A percentile compares a stretch with the other conserved stretches of the same genome.
Conservation (phyloP, 2,329 filamentous ascomycete species). For the Curvularia lunata region DNA sequence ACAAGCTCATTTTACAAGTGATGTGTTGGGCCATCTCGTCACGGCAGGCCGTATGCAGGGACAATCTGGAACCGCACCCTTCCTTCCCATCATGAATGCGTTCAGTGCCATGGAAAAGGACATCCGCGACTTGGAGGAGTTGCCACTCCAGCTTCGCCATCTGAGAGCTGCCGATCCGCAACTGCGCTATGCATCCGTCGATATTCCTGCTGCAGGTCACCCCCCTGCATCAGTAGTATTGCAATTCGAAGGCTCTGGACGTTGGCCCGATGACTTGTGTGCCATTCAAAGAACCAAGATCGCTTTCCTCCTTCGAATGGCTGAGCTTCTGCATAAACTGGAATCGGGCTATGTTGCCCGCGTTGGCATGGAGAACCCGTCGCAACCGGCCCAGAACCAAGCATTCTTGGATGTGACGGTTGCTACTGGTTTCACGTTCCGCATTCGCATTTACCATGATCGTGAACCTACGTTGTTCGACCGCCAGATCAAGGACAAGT, state of each 20-base stretch:
- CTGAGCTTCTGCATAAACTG: constrained; percentile 70
- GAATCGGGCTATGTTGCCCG: constrained; percentile 68
- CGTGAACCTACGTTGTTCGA: constrained; percentile 82
- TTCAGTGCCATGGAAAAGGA: constrained; percentile 78
- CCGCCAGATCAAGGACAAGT: constrained; percentile 76
- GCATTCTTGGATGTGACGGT: constrained; percentile 84
- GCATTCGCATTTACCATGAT: constrained; percentile 87
- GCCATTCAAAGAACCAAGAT: constrained; percentile 95
- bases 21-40: constrained; percentile 56
- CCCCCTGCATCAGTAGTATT: constrained; percentile 77
- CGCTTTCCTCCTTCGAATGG: constrained; percentile 79
- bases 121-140: constrained; percentile 76
- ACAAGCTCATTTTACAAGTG: constrained; percentile 53
- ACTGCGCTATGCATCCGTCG: constrained; percentile 74
- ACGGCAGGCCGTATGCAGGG: constrained; percentile 43
- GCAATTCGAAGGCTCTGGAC: constrained; percentile 89
- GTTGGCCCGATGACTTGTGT: constrained; percentile 90
- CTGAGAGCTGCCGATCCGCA: constrained; percentile 74
- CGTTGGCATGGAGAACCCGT: constrained; percentile 80
- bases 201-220: constrained; percentile 56
- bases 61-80: constrained; percentile 59
- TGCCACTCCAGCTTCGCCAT: constrained; percentile 86
- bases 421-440: constrained; percentile 74
- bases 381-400: constrained; percentile 72
- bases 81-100: constrained; percentile 71